Evolutionary conservation across 2,329 filamentous ascomycete species (phyloP).

Genomic region (Elsinoe necatrix): DNA sequence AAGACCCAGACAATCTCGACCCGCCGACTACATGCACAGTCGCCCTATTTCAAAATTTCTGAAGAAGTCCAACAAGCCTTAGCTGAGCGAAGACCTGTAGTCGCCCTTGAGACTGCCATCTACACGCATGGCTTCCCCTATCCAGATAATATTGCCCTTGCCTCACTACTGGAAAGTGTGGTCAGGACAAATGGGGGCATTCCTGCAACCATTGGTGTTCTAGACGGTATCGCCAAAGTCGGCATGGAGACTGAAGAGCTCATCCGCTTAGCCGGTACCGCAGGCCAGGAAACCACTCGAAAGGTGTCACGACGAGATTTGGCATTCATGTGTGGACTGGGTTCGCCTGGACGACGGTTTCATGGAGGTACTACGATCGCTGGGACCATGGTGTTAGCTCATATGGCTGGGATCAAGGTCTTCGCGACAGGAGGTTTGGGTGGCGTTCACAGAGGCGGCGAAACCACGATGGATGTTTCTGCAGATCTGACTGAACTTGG

Average conservation of each 20-base stretch:
- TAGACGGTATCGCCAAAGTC: conserved; percentile 74
- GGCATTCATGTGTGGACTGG: conserved; percentile 68
- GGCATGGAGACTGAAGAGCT: conserved; percentile 68
- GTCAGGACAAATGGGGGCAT: conserved; percentile 74
- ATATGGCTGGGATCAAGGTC: conserved; percentile 77
- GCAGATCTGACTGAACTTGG: conserved; percentile 92
- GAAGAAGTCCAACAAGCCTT: conserved; percentile 77
- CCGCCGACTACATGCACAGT: conserved; percentile 25
- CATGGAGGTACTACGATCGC: conserved; percentile 91
- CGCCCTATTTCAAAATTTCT: conserved; percentile 59
- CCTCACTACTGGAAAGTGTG: conserved; percentile 69
- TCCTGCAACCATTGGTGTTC: conserved; percentile 82
- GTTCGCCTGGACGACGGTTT: conserved; percentile 56
- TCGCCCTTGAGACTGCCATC: conserved; percentile 91
- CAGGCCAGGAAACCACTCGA: conserved; percentile 54
- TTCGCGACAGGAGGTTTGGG: conserved; percentile 94
- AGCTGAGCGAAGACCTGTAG: conserved; percentile 65
- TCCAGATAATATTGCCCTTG: conserved; percentile 64
- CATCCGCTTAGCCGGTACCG: conserved; percentile 51
- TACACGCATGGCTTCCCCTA: conserved; percentile 83
- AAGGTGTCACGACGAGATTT: conserved; percentile 87
- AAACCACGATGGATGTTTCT: conserved; percentile 84
- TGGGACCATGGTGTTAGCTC: conserved; percentile 83
- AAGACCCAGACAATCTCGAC: background rate
- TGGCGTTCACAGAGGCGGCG: conserved; percentile 83